Evolutionary conservation across 2,329 filamentous ascomycete genomes (phyloP).

Genomic region (Furcasterigmium sp.): DNA sequence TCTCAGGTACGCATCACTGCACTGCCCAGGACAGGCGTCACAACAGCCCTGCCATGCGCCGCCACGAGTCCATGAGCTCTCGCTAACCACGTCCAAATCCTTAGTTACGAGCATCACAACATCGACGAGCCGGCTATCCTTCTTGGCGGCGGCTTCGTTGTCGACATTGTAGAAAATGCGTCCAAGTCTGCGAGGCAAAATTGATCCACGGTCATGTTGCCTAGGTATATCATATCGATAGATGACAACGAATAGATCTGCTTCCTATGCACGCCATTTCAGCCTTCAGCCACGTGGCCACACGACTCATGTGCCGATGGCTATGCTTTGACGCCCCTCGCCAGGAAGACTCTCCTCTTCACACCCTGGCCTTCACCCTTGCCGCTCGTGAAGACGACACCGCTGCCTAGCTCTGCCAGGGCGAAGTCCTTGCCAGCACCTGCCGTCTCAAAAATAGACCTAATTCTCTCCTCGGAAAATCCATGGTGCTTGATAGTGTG

Average conservation of each 20-base stretch:
- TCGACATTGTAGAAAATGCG: constrained; percentile 24
- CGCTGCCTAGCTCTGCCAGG: constrained; percentile 47
- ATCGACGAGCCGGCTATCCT: constrained; percentile 76
- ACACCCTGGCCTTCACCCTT: constrained; percentile 27
- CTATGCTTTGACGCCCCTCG: constrained; percentile 14
- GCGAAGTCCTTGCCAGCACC: constrained; percentile 53
- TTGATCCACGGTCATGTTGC: too few species aligned
- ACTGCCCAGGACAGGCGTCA: too few species aligned
- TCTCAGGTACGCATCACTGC: constrained; percentile 53
- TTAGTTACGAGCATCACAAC: constrained; percentile 73
- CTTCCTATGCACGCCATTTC: too few species aligned
- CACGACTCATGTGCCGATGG: background rate
- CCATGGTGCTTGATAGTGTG: constrained; percentile 61
- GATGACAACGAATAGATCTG: too few species aligned
- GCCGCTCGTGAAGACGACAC: constrained; percentile 33
- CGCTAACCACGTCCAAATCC: background rate
- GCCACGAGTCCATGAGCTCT: too few species aligned
- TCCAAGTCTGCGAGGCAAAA: too few species aligned
- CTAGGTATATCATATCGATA: too few species aligned
- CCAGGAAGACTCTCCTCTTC: constrained; percentile 32
- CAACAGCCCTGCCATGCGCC: too few species aligned
- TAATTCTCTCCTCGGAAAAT: constrained; percentile 56
- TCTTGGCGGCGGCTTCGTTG: constrained; percentile 66
- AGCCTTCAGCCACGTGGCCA: too few species aligned
- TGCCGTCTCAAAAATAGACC: constrained; percentile 56